These are phyloP conservation scores for Echinosophora koreensis DNA, from an alignment of 306 rosid genomes.

Conservation along the genomic window DNA sequence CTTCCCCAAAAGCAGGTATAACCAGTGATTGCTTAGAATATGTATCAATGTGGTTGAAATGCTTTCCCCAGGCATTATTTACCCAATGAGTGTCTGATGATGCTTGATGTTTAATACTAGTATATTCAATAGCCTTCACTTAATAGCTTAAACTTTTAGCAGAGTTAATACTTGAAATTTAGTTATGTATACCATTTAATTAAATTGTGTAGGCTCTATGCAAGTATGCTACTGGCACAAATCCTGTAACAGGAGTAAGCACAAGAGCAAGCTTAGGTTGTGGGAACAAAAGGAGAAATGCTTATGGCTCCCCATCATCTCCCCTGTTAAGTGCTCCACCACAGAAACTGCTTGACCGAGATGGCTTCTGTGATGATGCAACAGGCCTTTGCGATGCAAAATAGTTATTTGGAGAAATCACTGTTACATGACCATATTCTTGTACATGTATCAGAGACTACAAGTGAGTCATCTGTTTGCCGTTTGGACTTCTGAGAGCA, in stretches of 20 bases:
- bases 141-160: neutral
- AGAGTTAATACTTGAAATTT: neutral
- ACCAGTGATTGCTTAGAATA: neutral
- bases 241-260: conserved; percentile 65
- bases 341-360: conserved; percentile 66
- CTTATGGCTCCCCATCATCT: conserved; percentile 69
- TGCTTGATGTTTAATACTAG: neutral
- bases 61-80: neutral
- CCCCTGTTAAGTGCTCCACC: conserved; percentile 87
- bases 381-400: conserved; percentile 82
- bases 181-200: neutral
- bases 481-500: conserved; percentile 34
- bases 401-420: conserved; percentile 32
- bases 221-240: conserved; percentile 65
- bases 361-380: conserved; percentile 62
- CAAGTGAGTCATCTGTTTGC: conserved; percentile 37
- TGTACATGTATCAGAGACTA: conserved; percentile 31
- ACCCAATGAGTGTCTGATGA: neutral
- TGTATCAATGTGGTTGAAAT: neutral
- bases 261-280: conserved; percentile 72
- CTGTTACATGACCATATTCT: conserved; percentile 21
- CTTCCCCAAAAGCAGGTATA: conserved; percentile 80
- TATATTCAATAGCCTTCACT: neutral
- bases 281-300: conserved; percentile 85
- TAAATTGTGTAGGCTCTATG: conserved; percentile 55